Conservation (phyloP, 2,329 filamentous ascomycete genomes). For the Myriosclerotinia scirpicola region DNA sequence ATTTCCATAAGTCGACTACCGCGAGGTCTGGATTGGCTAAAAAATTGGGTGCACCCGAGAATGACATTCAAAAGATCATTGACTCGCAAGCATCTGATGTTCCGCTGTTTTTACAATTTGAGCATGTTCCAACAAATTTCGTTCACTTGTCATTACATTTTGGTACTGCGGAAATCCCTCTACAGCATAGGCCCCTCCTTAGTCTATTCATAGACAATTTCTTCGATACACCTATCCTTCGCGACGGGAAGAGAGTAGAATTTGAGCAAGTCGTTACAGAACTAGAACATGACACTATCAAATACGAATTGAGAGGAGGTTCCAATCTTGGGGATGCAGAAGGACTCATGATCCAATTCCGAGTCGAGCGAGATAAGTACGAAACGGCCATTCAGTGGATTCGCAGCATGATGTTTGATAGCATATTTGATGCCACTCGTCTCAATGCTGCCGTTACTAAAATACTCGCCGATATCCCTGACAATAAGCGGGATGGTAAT, state of each 20-base stretch:
- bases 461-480: slow-evolving; percentile 86
- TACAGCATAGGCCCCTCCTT: slow-evolving; percentile 81
- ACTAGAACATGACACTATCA: slow-evolving; percentile 87
- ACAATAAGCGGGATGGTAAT: slow-evolving; percentile 83
- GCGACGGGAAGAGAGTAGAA: slow-evolving; percentile 71
- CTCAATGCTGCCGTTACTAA: slow-evolving; percentile 70
- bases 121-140: slow-evolving; percentile 91
- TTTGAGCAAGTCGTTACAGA: slow-evolving; percentile 93
- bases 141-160: slow-evolving; percentile 81
- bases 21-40: slow-evolving; percentile 79
- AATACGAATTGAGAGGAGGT: slow-evolving; percentile 71
- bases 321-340: slow-evolving; percentile 74
- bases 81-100: slow-evolving; percentile 63
- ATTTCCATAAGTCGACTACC: slow-evolving; percentile 87
- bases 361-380: slow-evolving; percentile 88
- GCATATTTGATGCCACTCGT: slow-evolving; percentile 74
- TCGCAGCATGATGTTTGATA: slow-evolving; percentile 81
- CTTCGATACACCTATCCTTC: slow-evolving; percentile 85
- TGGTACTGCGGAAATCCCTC: slow-evolving; percentile 73
- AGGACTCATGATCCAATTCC: slow-evolving; percentile 76
- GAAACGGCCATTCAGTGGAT: slow-evolving; percentile 79
- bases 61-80: slow-evolving; percentile 71
- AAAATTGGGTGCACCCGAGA: slow-evolving; percentile 65
- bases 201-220: slow-evolving; percentile 87
- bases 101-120: slow-evolving; percentile 95